These are phyloP conservation scores for Candolleomyces eurysporus DNA, from an alignment of 768 basidiomycete species.

Conservation along the genomic window DNA sequence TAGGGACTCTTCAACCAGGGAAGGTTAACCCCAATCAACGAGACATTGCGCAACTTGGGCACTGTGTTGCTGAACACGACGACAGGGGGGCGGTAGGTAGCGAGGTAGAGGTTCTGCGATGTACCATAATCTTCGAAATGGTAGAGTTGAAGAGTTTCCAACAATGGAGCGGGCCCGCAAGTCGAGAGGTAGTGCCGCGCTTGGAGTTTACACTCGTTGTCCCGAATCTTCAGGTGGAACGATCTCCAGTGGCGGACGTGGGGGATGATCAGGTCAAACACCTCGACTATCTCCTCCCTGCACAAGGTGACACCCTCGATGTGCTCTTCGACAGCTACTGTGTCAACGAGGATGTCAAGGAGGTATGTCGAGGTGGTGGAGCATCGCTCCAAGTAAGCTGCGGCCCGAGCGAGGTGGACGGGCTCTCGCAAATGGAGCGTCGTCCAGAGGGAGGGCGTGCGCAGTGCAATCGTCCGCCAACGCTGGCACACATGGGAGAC, in stretches of 20 bases:
- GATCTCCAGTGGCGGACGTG: slow-evolving; percentile 54
- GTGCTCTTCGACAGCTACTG: slow-evolving; percentile 48
- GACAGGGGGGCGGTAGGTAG: slow-evolving; percentile 59
- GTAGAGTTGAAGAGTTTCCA: slow-evolving; percentile 61
- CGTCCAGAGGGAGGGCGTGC: slow-evolving; percentile 52
- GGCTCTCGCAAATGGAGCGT: slow-evolving; percentile 52
- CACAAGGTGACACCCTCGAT: slow-evolving; percentile 51
- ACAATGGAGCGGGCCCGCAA: slow-evolving; percentile 52
- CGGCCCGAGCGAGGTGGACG: slow-evolving; percentile 47
- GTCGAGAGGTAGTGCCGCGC: slow-evolving; percentile 49
- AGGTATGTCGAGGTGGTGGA: slow-evolving; percentile 22
- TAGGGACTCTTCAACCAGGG: slow-evolving; percentile 54
- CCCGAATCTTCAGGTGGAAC: slow-evolving; percentile 59
- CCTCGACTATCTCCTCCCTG: slow-evolving; percentile 43
- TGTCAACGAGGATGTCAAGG: slow-evolving; percentile 59
- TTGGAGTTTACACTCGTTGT: slow-evolving; percentile 54
- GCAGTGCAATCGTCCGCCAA: slow-evolving; percentile 56
- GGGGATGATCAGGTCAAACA: slow-evolving; percentile 44
- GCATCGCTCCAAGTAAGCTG: slow-evolving; percentile 41
- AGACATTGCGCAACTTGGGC: slow-evolving; percentile 52
- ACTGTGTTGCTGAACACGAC: slow-evolving; percentile 52
- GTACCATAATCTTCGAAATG: slow-evolving; percentile 60
- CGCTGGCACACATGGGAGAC: slow-evolving; percentile 58
- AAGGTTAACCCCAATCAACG: slow-evolving; percentile 65
- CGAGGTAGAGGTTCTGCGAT: slow-evolving; percentile 48